Conservation (phyloP, 106 monocot species). For the Dendrobium nobile region DNA sequence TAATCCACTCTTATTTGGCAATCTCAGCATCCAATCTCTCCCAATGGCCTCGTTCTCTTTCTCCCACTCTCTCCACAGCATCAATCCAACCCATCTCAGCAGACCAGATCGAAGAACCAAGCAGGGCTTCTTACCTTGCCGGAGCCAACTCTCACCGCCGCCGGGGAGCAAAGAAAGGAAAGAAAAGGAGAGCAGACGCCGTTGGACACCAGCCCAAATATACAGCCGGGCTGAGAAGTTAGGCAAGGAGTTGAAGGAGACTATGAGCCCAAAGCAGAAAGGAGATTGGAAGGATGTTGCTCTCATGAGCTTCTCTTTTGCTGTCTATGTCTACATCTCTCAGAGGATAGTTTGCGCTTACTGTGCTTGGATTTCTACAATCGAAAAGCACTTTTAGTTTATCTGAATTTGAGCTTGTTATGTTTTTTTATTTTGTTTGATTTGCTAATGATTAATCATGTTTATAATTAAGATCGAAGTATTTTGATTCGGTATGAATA, state of each 20-base stretch:
- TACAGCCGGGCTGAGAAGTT: constrained; percentile 19
- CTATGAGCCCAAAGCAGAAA: constrained; percentile 59
- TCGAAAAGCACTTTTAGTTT: not conserved
- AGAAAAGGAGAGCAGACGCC: not conserved
- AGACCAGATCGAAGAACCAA: not conserved
- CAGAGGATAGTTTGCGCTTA: constrained; percentile 78
- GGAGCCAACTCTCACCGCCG: not conserved
- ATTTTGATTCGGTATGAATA: too few species aligned
- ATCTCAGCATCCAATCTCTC: not conserved
- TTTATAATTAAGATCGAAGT: too few species aligned
- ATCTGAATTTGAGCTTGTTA: too few species aligned
- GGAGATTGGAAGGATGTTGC: constrained; percentile 78
- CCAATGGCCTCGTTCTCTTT: not conserved
- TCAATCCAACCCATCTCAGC: not conserved
- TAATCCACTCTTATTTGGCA: too few species aligned
- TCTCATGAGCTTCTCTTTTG: constrained; percentile 79
- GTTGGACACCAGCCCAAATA: not conserved
- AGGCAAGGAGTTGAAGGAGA: constrained; percentile 33
- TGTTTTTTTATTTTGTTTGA: too few species aligned
- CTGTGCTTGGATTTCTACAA: constrained; percentile 55
- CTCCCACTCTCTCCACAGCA: not conserved
- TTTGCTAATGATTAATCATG: too few species aligned
- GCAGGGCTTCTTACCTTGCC: not conserved
- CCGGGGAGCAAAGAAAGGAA: not conserved
- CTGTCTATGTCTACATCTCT: constrained; percentile 81